Evolutionary conservation across 352 stramenopile genomes (phyloP).

Genomic region (Elongisporangium prolatum): DNA sequence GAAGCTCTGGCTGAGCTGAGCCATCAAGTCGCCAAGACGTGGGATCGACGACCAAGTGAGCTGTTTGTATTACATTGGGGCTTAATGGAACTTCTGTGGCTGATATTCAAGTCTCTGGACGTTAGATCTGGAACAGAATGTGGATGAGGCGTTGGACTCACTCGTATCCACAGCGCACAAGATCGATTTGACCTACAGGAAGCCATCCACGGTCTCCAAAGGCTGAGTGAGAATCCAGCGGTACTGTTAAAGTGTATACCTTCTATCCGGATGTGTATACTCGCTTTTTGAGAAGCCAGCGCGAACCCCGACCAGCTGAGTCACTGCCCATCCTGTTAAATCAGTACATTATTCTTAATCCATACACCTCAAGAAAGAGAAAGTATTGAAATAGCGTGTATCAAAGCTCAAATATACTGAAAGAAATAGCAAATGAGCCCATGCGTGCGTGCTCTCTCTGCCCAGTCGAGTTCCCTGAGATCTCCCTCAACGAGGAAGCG

Average conservation of each 20-base stretch:
- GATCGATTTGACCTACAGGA: conserved; percentile 43
- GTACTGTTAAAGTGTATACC: neutral
- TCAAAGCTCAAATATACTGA: neutral
- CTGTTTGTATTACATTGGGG: neutral
- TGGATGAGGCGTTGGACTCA: conserved; percentile 49
- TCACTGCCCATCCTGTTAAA: neutral
- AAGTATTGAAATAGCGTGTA: neutral
- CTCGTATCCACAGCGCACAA: conserved; percentile 65
- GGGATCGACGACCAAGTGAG: conserved; percentile 21
- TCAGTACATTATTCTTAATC: neutral
- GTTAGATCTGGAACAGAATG: conserved; percentile 22
- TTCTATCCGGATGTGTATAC: neutral
- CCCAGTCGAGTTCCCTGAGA: neutral
- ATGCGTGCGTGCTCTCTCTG: neutral
- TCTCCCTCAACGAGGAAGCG: neutral
- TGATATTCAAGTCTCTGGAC: neutral
- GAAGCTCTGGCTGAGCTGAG: conserved; percentile 61
- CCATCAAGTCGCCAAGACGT: conserved; percentile 36
- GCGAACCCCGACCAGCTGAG: neutral
- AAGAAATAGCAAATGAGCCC: neutral
- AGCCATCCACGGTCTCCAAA: neutral
- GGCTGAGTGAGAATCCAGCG: neutral
- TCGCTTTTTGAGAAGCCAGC: neutral
- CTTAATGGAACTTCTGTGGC: neutral
- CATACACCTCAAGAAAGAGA: neutral